Base-by-base conservation (phyloP, 108 stramenopile genomes). In the Nitzschia sp. region DNA sequence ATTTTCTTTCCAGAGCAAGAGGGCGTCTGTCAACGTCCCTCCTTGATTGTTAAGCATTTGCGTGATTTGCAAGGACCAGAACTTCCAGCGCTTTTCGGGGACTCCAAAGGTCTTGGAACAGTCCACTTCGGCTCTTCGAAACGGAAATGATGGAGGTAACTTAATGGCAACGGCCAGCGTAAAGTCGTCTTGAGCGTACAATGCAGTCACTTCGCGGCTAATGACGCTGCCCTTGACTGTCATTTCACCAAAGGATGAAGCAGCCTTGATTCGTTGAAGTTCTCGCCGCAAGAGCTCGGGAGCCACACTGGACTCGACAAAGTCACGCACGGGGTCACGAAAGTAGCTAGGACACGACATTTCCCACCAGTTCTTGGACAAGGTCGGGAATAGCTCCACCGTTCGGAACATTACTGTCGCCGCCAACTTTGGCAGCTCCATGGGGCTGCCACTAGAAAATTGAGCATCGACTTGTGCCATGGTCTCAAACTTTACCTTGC, bases 1-100 rank as follows among this genome's bases (percentile, higher is more conserved):
- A 68, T 98, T 98, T 74, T 93, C 77, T 74, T 96, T 97, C 98
- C 98, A 99, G 21, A 97, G 71, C 48, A 95, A 45, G 19, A 99
- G 72, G 11, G 98, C 98, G 62, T 97, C 97, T 2, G 92, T 74
- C 59, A 95, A 59, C 18, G 84, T 84, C 45, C 94, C 91, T 65
- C 89, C 90, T 57, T 92, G 90, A 69, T 84, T 87, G 77, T 93
- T 93, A 23, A 95, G 71, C 88, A 93, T 95, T 34, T 82, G 75
- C 51, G 76, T 90, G 25, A 95, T 91, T 57, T 85, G 80, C 1
- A 95, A 79, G 15, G 87, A 73, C 94, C 94, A 95, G 49, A 86
- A 79, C 45, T 85, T 85, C 79, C 82, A 92, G 24, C 93, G 74
- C 8, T 59, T 81, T 69, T 81, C 84, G 9, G 89, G 77, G 27